These are phyloP conservation scores for Tetrahymena thermophila DNA, from an alignment of 73 alveolate species.

Conservation along the genomic window DNA sequence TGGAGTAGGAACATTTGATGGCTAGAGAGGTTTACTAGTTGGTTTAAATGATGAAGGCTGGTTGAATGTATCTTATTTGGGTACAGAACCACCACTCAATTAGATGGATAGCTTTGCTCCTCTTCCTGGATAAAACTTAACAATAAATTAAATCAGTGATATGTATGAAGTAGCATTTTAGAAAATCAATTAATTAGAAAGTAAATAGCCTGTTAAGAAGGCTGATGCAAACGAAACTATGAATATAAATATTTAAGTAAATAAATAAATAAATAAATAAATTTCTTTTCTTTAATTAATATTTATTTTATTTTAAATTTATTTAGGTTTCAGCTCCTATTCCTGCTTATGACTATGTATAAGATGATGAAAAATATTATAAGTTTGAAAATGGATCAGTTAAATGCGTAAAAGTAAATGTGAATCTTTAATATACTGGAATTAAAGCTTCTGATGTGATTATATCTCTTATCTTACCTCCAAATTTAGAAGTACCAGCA, in stretches of 20 bases:
- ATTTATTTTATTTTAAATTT: neutral
- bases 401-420: neutral
- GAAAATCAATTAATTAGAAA: neutral
- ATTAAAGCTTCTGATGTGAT: neutral
- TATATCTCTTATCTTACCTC: neutral
- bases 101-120: neutral
- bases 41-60: constrained; percentile 39
- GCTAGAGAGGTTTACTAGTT: neutral
- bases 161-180: neutral
- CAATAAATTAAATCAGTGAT: neutral
- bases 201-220: neutral
- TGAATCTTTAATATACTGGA: neutral
- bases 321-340: neutral
- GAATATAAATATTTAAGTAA: neutral
- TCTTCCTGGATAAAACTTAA: neutral
- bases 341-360: neutral
- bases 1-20: constrained; percentile 6
- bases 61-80: constrained; percentile 6
- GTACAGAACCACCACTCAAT: constrained; percentile 17
- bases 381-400: neutral
- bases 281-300: neutral
- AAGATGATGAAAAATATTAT: neutral
- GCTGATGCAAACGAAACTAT: neutral
- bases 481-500: neutral
- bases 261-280: neutral